Evolutionary conservation across 345 rosid species (phyloP), one percentile per base, ranked within the genome.

Genomic region (Litchi chinensis): DNA sequence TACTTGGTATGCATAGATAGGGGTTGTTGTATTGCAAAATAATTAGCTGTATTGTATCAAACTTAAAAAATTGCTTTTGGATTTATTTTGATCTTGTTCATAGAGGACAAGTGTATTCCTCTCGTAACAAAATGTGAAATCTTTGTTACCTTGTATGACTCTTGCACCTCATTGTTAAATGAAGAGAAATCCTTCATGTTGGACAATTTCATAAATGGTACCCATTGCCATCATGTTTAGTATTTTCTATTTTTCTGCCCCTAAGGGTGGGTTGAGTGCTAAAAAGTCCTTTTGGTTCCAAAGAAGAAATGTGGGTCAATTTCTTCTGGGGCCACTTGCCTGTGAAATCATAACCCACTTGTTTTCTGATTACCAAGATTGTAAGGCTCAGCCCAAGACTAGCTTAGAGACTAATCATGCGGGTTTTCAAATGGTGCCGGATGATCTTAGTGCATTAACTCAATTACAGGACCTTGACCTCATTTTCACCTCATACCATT

Each of bases 11-110:
- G 66, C 71, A 39, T 63, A n/a, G 7, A 5, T 13, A 66, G 56
- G 65, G 72, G 71, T 68, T 73, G 57, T 79, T 73, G 60, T 41
- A 54, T 72, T 71, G 68, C 78, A 52, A 60, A 60, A 63, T 40
- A 32, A 43, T 46, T 68, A 60, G 63, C 52, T 44, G 48, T 37
- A 54, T 70, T 44, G 48, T 37, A 63, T 75, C 66, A 43, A 41
- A 41, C 56, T 1, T 71, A 56, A 28, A 67, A 12, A 22, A 41
- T n/a, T 56, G 54, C 65, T 70, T 65, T 60, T 4, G 56, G 24
- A 50, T 78, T 54, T 63, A 32, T 10, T 70, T 59, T 76, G 62
- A 50, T 62, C 13, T 46, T 69, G 81, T 24, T 77, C 21, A 70
- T 66, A 67, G 63, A 70, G 59, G 71, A 65, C 9, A 73, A 77